These are phyloP conservation scores for Pascua guehoae DNA, from an alignment of 1,284 basidiomycete genomes.

Conservation along the genomic window DNA sequence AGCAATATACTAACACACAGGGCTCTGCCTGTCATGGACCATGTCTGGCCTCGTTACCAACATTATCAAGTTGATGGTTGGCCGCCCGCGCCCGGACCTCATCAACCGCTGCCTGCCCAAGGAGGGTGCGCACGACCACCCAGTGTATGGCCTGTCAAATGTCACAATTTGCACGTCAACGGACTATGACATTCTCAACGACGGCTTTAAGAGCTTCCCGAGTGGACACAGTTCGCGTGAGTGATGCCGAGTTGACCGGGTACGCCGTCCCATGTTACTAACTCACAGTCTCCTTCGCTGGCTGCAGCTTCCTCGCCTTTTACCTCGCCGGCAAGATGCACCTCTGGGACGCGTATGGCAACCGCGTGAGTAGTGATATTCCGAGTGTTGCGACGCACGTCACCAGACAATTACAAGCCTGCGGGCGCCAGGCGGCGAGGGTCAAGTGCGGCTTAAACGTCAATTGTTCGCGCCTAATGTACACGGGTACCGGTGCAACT, in stretches of 20 bases:
- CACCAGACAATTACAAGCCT: too few relatives aligned
- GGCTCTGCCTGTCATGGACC: slow-evolving; percentile 64
- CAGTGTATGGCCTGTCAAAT: slow-evolving; percentile 68
- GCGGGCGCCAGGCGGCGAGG: too few relatives aligned
- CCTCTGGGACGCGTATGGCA: slow-evolving; percentile 75
- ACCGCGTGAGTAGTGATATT: slow-evolving; percentile 57
- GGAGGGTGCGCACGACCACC: slow-evolving; percentile 60
- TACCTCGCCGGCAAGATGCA: slow-evolving; percentile 91
- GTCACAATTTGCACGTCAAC: slow-evolving; percentile 74
- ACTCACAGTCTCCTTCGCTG: slow-evolving; percentile 76
- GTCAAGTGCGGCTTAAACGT: background rate
- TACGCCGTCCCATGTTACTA: slow-evolving; percentile 1
- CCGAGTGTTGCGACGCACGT: too few relatives aligned
- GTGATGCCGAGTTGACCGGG: slow-evolving; percentile 3
- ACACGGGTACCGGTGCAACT: background rate
- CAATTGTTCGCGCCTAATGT: background rate
- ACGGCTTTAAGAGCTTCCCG: slow-evolving; percentile 91
- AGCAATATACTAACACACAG: slow-evolving; percentile 45
- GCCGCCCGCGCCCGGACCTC: slow-evolving; percentile 81
- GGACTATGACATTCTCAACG: slow-evolving; percentile 59
- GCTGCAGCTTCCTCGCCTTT: slow-evolving; percentile 81
- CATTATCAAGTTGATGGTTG: slow-evolving; percentile 71
- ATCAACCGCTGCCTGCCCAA: slow-evolving; percentile 77
- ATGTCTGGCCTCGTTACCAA: slow-evolving; percentile 79
- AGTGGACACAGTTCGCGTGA: slow-evolving; percentile 66